Conservation (phyloP, 805 yeast species). For the Candida rishiriensis region DNA sequence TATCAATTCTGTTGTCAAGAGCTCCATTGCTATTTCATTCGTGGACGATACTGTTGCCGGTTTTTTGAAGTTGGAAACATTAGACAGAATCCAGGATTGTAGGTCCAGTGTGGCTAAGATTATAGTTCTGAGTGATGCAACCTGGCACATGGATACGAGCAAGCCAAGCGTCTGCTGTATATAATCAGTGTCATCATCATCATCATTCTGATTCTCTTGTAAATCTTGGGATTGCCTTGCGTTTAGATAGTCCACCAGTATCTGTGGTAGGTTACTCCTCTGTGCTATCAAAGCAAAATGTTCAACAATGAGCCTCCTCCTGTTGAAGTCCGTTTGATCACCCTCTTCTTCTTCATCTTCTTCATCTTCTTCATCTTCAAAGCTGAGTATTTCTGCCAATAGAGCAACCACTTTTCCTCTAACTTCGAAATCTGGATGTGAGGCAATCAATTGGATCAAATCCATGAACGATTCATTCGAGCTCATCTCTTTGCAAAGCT, state of each 20-base stretch:
- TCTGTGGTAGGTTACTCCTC: not conserved
- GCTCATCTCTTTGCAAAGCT: constrained; percentile 5
- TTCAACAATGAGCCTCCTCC: not conserved
- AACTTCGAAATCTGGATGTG: constrained; percentile 16
- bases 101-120: not conserved
- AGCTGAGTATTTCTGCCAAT: constrained; percentile 6
- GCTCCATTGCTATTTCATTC: constrained; percentile 15
- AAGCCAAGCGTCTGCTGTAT: not conserved
- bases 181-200: not conserved
- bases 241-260: not conserved
- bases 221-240: not conserved
- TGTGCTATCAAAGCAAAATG: not conserved
- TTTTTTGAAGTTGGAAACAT: not conserved
- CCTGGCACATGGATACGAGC: not conserved
- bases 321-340: too few relatives aligned
- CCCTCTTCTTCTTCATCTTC: constrained; percentile 4
- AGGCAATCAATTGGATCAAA: constrained; percentile 8
- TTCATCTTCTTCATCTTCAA: constrained; percentile 3
- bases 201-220: not conserved
- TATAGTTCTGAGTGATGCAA: not conserved
- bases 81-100: constrained; percentile 2
- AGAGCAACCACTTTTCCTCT: constrained; percentile 9
- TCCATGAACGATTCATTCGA: constrained; percentile 6
- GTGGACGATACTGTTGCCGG: constrained; percentile 3
- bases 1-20: constrained; percentile 8